Evolutionary conservation across 176 grass and related monocot genomes (phyloP), one percentile per base, ranked within the genome.

Genomic region (Urochloa ruziziensis): DNA sequence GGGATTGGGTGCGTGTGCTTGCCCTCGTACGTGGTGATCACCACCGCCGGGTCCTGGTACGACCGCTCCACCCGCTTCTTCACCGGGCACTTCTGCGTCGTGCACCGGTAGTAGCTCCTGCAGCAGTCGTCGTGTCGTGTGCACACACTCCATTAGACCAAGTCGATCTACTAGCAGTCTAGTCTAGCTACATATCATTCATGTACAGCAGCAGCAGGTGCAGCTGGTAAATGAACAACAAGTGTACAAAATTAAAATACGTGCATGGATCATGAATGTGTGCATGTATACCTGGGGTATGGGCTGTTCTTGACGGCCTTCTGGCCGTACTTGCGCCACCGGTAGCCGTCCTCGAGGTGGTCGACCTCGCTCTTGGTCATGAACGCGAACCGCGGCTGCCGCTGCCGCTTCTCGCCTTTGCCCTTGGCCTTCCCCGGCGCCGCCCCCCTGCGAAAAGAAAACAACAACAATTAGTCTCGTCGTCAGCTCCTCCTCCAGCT

Each of bases 51-150:
- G 78, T 98, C 93, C 61, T 94, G 85, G 70, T 85, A 90, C 73
- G 93, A 96, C 77, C 96, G 88, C 89, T 98, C 96, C 77, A 98
- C 91, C 80, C 91, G 79, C 93, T 98, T 98, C 96, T 98, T 98
- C 80, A 98, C 96, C 1, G 88, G 79, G 57, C 96, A 98, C 88
- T 92, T 95, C 82, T 95, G 96, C 64, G 91, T 90, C 53, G 96
- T 98, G 96, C 96, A 98, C 57, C 96, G 88, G 75, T 98, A 96
- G 80, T 98, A 98, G 85, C 96, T 98, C 93, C 96, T 98, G 96
- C 64, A 64, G 33, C 39, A 37, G 7, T 17, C 36, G 36, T 37
- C 6, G 36, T 40, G 6, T 6, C 39, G 39, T 40, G 39, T 3
- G 18, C 48, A 34, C 56, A 1, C 29, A 54, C 74, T 10, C 61